Conservation (phyloP, 108 stramenopile genomes). For the Nannochloropsis salina region DNA sequence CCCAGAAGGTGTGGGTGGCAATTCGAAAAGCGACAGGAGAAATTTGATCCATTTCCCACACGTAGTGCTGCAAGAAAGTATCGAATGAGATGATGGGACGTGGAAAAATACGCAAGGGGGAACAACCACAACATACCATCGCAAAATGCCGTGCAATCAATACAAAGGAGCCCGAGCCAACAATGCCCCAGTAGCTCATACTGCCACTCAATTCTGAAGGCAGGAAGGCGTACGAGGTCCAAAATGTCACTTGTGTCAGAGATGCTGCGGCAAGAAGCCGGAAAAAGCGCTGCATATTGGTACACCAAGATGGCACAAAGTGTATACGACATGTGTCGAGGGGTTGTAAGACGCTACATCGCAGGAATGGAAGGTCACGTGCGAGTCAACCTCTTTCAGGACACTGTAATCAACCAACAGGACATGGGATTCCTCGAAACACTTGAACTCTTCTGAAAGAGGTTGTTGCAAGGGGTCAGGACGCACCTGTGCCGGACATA, state of each 20-base stretch:
- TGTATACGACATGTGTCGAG: not conserved
- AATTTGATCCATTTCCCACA: constrained; percentile 8
- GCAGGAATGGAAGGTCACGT: too few species aligned
- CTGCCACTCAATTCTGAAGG: not conserved
- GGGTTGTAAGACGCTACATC: too few species aligned
- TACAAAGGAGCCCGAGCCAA: not conserved
- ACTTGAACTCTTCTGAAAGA: too few species aligned
- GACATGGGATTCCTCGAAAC: too few species aligned
- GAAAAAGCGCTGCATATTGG: not conserved
- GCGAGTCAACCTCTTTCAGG: too few species aligned
- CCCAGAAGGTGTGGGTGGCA: not conserved
- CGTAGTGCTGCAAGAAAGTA: not conserved
- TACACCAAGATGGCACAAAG: not conserved
- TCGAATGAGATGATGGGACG: not conserved
- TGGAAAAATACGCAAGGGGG: not conserved
- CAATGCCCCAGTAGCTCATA: not conserved
- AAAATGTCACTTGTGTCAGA: not conserved
- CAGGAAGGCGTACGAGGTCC: not conserved
- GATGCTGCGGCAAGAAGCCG: not conserved
- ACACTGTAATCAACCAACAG: too few species aligned
- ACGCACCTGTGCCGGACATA: not conserved
- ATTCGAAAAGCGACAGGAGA: not conserved
- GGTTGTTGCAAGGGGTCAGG: too few species aligned
- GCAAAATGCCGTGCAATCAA: constrained; percentile 10
- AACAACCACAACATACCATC: not conserved